phyloP scores from a whole-genome alignment of 768 basidiomycete species.

The Lyophyllum atratum region DNA sequence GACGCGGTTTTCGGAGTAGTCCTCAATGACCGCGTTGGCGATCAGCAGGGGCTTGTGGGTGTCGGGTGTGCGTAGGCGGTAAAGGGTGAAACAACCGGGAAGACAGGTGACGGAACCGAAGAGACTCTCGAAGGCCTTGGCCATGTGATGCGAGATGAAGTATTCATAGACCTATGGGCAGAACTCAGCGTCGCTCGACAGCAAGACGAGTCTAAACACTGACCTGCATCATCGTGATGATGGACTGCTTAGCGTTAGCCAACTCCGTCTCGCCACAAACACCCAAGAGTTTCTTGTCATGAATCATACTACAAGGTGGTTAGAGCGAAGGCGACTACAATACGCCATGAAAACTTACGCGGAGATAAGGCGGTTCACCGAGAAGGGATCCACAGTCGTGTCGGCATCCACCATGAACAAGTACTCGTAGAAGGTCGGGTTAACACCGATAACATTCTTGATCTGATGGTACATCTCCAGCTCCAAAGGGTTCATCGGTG shows the following conservation, averaged over 20 bases:
- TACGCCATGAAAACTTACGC: slow-evolving; percentile 58
- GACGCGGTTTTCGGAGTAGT: slow-evolving; percentile 95
- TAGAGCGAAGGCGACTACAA: background rate
- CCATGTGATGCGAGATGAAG: slow-evolving; percentile 98
- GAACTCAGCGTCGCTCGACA: background rate
- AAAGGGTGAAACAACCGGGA: slow-evolving; percentile 98
- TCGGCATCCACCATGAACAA: slow-evolving; percentile 93
- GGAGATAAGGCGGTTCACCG: slow-evolving; percentile 89
- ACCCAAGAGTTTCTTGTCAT: slow-evolving; percentile 92
- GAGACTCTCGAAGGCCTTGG: slow-evolving; percentile 95
- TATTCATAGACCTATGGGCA: slow-evolving; percentile 86
- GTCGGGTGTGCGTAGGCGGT: slow-evolving; percentile 92
- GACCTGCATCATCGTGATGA: slow-evolving; percentile 97
- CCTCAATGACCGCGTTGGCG: slow-evolving; percentile 85
- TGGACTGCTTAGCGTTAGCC: slow-evolving; percentile 91
- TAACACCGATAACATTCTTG: slow-evolving; percentile 99
- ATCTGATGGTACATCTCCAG: slow-evolving; percentile 99
- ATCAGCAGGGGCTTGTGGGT: slow-evolving; percentile 94
- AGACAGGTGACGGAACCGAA: slow-evolving; percentile 99
- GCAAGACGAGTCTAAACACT: slow-evolving; percentile 12
- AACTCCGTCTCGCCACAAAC: slow-evolving; percentile 95
- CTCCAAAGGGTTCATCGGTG: slow-evolving; percentile 96
- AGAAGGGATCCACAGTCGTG: slow-evolving; percentile 87
- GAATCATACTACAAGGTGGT: slow-evolving; percentile 76
- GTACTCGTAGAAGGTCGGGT: slow-evolving; percentile 98